These are phyloP conservation scores for Gossypium trilobum DNA, from an alignment of 441 rosid genomes.

Conservation along the genomic window DNA sequence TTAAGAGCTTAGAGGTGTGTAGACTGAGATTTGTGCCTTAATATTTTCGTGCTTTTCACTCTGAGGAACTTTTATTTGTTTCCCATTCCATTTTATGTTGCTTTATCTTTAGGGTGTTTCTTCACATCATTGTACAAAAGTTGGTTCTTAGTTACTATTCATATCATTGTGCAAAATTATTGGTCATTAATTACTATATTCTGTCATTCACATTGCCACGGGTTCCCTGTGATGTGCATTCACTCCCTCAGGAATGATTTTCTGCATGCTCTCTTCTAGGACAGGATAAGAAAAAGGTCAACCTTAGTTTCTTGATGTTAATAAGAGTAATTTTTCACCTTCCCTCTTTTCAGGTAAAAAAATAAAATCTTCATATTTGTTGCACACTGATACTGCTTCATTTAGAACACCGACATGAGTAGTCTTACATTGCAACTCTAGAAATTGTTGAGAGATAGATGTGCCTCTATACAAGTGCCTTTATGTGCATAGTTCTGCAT, in stretches of 20 bases:
- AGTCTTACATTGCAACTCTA: not conserved
- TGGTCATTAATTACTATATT: not conserved
- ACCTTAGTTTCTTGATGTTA: not conserved
- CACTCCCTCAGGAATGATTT: not conserved
- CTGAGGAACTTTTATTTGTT: not conserved
- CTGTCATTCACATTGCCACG: not conserved
- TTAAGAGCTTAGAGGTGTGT: slow-evolving; percentile 72
- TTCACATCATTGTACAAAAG: not conserved
- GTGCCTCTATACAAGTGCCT: not conserved
- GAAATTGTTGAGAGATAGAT: slow-evolving; percentile 2
- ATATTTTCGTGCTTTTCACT: not conserved
- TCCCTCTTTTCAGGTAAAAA: not conserved
- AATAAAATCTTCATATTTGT: not conserved
- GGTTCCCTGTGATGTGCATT: not conserved
- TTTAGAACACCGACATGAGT: not conserved
- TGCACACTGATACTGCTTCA: not conserved
- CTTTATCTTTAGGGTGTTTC: not conserved
- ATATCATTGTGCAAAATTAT: not conserved
- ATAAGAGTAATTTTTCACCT: not conserved
- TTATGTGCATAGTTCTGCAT: not conserved
- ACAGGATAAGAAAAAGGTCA: not conserved
- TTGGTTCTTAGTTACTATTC: not conserved
- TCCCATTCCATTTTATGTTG: not conserved
- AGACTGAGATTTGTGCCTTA: not conserved
- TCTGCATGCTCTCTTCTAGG: not conserved